A percentile compares a stretch with the other conserved stretches of the same genome.
Conservation (phyloP, 805 yeast genomes). For the Cyberlindnera nakhonratchasimensis region DNA sequence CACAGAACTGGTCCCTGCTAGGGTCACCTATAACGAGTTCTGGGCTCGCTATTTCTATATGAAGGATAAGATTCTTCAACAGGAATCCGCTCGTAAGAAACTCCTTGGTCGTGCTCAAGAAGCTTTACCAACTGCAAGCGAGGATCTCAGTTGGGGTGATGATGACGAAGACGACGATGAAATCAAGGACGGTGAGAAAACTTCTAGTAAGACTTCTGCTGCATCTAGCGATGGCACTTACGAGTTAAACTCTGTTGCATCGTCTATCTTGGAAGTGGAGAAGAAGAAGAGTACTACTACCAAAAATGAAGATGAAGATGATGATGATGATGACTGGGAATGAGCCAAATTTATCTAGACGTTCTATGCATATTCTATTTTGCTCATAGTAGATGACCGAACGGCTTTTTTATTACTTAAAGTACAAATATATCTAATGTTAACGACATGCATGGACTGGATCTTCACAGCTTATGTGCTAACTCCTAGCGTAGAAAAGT, state of each 20-base stretch:
- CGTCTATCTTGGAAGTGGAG: conserved; percentile 35
- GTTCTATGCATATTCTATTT: no score
- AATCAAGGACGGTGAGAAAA: conserved; percentile 5
- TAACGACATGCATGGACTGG: no score
- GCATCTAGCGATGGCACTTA: conserved; percentile 38
- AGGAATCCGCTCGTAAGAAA: conserved; percentile 61
- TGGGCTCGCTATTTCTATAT: conserved; percentile 71
- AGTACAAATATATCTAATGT: no score
- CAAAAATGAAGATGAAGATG: conserved; percentile 33
- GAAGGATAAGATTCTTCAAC: conserved; percentile 30
- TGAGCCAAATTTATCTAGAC: conserved; percentile 22
- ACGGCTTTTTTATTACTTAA: no score
- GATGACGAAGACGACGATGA: conserved; percentile 20
- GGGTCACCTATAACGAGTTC: conserved; percentile 55
- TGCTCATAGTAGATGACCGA: no score
- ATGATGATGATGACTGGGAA: conserved; percentile 64
- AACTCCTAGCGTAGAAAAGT: conserved; percentile 59
- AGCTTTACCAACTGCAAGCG: conserved; percentile 9
- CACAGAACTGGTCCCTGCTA: conserved; percentile 64
- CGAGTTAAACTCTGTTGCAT: conserved; percentile 36
- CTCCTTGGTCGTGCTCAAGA: conserved; percentile 29
- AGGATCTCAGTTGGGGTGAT: conserved; percentile 19
- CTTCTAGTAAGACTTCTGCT: conserved; percentile 15
- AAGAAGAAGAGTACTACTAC: conserved; percentile 6
- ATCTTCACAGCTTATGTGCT: neutral